These are phyloP conservation scores for Dipodascopsis uninucleata DNA, from an alignment of 805 yeast species.

Conservation along the genomic window DNA sequence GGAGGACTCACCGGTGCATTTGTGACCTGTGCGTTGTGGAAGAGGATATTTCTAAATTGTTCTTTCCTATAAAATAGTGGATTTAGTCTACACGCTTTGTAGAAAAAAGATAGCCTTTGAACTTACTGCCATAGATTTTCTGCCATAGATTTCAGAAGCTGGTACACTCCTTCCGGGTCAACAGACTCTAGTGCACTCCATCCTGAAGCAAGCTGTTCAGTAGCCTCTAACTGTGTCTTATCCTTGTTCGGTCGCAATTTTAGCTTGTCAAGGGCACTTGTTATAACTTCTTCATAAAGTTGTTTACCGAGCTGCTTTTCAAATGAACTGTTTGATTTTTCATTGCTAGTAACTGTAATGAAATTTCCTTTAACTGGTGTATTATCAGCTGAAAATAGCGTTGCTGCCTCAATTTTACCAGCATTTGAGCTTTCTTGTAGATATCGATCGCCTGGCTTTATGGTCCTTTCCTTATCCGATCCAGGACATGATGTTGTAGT, in stretches of 20 bases:
- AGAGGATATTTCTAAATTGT: neutral
- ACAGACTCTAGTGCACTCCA: constrained; percentile 25
- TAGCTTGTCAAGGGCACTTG: constrained; percentile 2
- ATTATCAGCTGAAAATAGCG: too few species aligned
- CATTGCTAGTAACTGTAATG: too few species aligned
- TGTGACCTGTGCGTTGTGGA: neutral
- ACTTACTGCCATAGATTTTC: neutral
- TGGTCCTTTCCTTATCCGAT: too few species aligned
- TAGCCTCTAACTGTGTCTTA: constrained; percentile 16
- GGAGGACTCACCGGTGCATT: too few species aligned
- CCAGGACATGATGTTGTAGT: too few species aligned
- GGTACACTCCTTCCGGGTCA: constrained; percentile 19
- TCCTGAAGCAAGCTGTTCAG: constrained; percentile 8
- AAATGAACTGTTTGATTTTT: too few species aligned
- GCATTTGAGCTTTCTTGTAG: too few species aligned
- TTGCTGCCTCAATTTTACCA: too few species aligned
- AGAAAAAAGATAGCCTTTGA: neutral
- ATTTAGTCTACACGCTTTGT: neutral
- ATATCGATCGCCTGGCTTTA: too few species aligned
- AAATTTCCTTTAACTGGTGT: too few species aligned
- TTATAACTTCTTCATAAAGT: constrained; percentile 8
- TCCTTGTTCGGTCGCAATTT: neutral
- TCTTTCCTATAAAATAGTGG: constrained; percentile 1
- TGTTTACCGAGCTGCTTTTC: constrained; percentile 6
- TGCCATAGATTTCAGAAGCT: constrained; percentile 8